Percentiles rank a stretch among this genome's conserved stretches.
Evolutionary conservation across 805 yeast genomes (phyloP).

Genomic region (Debaryomyces castellii): DNA sequence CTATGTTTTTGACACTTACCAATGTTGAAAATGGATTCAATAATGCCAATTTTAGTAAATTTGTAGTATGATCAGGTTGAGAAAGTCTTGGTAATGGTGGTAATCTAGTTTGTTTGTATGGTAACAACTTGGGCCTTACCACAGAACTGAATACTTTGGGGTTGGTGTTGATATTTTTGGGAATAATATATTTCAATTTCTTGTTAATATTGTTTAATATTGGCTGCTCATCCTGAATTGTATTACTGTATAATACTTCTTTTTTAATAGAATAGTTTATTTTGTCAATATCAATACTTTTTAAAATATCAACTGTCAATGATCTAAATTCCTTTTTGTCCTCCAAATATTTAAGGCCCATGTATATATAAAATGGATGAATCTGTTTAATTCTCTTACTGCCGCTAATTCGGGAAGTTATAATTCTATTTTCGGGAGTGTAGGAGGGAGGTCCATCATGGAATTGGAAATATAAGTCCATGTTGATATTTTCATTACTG

Average conservation of each 20-base stretch:
- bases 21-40: slow-evolving; percentile 4
- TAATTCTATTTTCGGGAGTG: slow-evolving; percentile 1
- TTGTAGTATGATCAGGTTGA: neutral
- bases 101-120: slow-evolving; percentile 3
- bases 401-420: slow-evolving; percentile 1
- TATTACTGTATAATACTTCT: neutral
- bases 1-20: neutral
- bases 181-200: neutral
- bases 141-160: slow-evolving; percentile 2
- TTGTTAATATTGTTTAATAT: slow-evolving; percentile 1
- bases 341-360: slow-evolving; percentile 10
- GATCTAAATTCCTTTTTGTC: neutral
- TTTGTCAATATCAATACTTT: neutral
- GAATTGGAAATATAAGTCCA: neutral
- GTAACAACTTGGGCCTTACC: slow-evolving; percentile 5
- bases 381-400: slow-evolving; percentile 1
- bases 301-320: neutral
- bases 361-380: slow-evolving; percentile 5
- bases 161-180: slow-evolving; percentile 4
- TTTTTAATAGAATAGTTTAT: neutral
- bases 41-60: slow-evolving; percentile 2
- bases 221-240: neutral
- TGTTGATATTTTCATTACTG: neutral
- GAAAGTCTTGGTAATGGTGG: slow-evolving; percentile 4
- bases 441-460: neutral